These are phyloP conservation scores for Sarcodon sp. DNA, from an alignment of 768 basidiomycete species.

Conservation along the genomic window DNA sequence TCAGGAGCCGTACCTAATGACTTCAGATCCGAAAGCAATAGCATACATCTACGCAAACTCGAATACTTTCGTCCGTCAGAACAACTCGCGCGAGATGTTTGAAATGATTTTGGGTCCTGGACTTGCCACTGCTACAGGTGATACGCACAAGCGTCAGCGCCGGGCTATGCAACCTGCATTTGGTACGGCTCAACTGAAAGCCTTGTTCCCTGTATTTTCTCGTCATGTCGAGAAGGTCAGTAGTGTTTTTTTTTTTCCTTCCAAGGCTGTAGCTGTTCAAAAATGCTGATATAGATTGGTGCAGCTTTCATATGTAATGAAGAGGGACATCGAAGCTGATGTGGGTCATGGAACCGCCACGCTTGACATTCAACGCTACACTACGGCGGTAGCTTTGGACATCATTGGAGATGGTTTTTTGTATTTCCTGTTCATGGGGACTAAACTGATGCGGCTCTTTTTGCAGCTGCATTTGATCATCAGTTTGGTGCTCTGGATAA, in stretches of 20 bases:
- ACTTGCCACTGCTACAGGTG: background rate
- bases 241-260: background rate
- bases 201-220: conserved; percentile 8
- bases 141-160: conserved; percentile 16
- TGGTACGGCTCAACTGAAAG: conserved; percentile 27
- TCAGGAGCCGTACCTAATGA: conserved; percentile 39
- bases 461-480: conserved; percentile 26
- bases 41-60: conserved; percentile 46
- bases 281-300: background rate
- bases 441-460: background rate
- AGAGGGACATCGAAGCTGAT: background rate
- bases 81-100: background rate
- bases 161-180: conserved; percentile 24
- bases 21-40: conserved; percentile 45
- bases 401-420: conserved; percentile 22
- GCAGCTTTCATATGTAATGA: background rate
- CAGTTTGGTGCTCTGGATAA: conserved; percentile 40
- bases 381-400: conserved; percentile 22
- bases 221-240: conserved; percentile 11
- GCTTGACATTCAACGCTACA: conserved; percentile 35
- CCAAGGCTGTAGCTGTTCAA: background rate
- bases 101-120: background rate
- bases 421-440: background rate
- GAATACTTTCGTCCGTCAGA: conserved; percentile 11
- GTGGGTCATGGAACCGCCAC: background rate